Evolutionary conservation across 2,329 filamentous ascomycete genomes (phyloP), one percentile per base, ranked within the genome.

Genomic region (Hymenoscyphus repandus): DNA sequence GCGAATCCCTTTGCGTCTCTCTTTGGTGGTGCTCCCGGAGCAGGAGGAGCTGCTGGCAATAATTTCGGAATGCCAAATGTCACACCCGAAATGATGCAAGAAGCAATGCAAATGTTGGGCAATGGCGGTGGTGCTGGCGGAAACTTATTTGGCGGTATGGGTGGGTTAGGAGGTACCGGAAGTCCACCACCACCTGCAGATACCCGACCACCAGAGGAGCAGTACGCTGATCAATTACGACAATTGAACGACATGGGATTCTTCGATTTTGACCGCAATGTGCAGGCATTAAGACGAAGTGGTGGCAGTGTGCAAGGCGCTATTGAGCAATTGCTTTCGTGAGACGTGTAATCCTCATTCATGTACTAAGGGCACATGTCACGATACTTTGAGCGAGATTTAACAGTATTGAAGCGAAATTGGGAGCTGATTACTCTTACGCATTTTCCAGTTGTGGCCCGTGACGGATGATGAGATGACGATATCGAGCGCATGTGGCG

Each of bases 221-320:
- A 89, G 52, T 99, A 96, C 62, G 90, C 88, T 2, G 84, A 88
- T 31, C 92, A 99, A 70, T 75, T 99, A 45, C 78, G 90, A 53
- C 90, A 97, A 71, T 73, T 99, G 56, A 99, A 99, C 68, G 93
- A 97, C 59, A 99, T 99, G 93, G 93, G 93, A 2, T 99, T 99
- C 72, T 96, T 83, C 67, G 91, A 99, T 66, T 99, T 97, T 65
- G 92, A 99, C 47, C 76, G 88, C 60, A 99, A 99, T 62, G 82
- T 99, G 31, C 83, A 87, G 50, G 93, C 93, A 5, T 72, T 99
- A 64, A 79, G 92, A 68, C 80, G 92, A 63, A 89, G 88, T 53
- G 93, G 93, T 7, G 93, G 93, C 10, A 96, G 88, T 67, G 93
- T 97, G 37, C 90, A 97, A 68, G 93, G 92, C 10, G 93, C 89